Base-by-base conservation (phyloP, 2,329 filamentous ascomycete genomes). In the Arthroderma uncinatum region DNA sequence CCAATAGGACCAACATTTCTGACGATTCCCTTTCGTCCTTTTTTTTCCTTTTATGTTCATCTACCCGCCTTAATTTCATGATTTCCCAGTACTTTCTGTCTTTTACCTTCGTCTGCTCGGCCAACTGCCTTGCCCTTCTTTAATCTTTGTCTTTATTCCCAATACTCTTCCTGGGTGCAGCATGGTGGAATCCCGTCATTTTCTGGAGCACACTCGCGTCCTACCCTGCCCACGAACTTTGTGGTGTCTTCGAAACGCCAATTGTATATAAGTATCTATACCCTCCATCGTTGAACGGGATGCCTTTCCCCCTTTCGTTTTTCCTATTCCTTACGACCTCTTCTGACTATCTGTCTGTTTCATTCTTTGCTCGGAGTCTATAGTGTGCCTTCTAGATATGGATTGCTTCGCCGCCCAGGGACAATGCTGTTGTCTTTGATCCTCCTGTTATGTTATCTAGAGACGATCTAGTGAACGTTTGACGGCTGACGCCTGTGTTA, bases 1-100 rank as follows among this genome's bases (percentile, higher is more conserved):
- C 57, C 64, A 70, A 50, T 74, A 61, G 65, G 58, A n/a, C n/a
- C 33, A 8, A 2, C 33, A 53, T 37, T 57, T 44, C 56, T 56
- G 10, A 48, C 57, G n/a, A 42, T 16, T 42, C 23, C 23, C 39
- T 50, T 57, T 56, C 57, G 14, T 56, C 28, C 21, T 55, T 37
- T 42, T 19, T 12, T 34, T 23, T 42, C 42, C 36, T 37, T 44
- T 25, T 16, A 21, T 40, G 33, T 7, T 55, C 21, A 37, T 12
- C 12, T 40, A 9, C n/a, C 16, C 12, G 21, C 52, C 14, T 30
- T 40, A n/a, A 12, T 55, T 54, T 42, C 39, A 19, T 37, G 2
- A 10, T 12, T 55, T 44, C 39, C 8, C 44, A 28, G 44, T 48
- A 48, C 23, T 48, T 48, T 12, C 21, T 30, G 21, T n/a, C 23